A percentile compares a stretch with the other conserved stretches of the same genome.
phyloP scores from a whole-genome alignment of 2,329 filamentous ascomycete species.

The Herpomyces periplanetae region DNA sequence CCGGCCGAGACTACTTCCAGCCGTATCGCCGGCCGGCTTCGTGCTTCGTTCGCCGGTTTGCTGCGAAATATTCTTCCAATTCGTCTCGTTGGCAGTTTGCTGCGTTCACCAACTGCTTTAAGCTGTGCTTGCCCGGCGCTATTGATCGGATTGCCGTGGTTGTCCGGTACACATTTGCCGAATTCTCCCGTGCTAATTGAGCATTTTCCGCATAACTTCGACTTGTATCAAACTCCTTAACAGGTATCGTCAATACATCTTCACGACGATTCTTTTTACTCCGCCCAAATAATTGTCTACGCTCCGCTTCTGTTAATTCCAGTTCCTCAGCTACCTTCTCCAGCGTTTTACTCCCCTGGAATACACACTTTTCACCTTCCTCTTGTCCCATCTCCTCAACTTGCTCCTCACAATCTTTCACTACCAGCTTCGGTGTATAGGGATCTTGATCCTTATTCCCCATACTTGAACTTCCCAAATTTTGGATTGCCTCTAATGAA shows the following conservation, averaged over 20 bases:
- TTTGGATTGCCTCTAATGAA: slow-evolving; percentile 58
- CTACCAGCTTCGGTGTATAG: slow-evolving; percentile 4
- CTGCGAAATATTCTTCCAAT: slow-evolving; percentile 61
- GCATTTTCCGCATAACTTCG: slow-evolving; percentile 58
- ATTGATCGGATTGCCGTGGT: slow-evolving; percentile 46
- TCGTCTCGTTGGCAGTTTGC: slow-evolving; percentile 49
- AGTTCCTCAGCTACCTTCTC: slow-evolving; percentile 36
- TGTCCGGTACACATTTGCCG: slow-evolving; percentile 29
- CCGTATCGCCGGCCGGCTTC: slow-evolving; percentile 54
- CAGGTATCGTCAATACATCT: no score
- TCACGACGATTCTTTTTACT: slow-evolving; percentile 9
- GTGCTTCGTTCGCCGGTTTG: slow-evolving; percentile 33
- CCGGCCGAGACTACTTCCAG: no score
- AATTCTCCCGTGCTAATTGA: slow-evolving; percentile 22
- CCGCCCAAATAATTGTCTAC: slow-evolving; percentile 54
- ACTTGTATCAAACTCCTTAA: no score
- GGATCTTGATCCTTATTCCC: slow-evolving; percentile 5
- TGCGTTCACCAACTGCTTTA: slow-evolving; percentile 51
- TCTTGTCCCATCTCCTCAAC: slow-evolving; percentile 5
- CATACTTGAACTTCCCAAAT: slow-evolving; percentile 38
- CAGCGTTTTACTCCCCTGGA: no score
- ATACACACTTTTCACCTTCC: slow-evolving; percentile 7
- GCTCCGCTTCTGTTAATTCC: slow-evolving; percentile 32
- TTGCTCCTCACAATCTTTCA: neutral
- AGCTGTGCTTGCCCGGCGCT: slow-evolving; percentile 51